Percentiles rank a stretch among this genome's conserved stretches.
phyloP scores from a whole-genome alignment of 257 asterid species.

The Petunia axillaris region DNA sequence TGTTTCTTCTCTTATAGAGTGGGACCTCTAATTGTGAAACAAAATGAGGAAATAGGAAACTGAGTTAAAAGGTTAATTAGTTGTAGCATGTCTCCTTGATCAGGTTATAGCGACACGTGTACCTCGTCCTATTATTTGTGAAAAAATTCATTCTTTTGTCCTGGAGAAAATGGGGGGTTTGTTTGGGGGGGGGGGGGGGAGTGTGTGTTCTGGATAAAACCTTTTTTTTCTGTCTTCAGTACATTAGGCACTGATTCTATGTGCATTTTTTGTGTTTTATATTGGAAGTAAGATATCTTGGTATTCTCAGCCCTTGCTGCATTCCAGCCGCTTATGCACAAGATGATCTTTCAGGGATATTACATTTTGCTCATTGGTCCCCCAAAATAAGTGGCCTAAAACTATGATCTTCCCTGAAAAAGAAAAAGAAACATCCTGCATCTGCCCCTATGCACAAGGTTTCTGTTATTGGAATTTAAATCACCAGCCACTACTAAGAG shows the following conservation, averaged over 20 bases:
- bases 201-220: background rate
- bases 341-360: background rate
- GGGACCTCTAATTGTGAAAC: background rate
- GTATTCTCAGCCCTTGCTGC: background rate
- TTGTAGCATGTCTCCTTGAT: background rate
- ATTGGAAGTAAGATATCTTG: background rate
- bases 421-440: background rate
- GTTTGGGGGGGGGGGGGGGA: background rate
- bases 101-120: background rate
- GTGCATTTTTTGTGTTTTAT: background rate
- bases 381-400: background rate
- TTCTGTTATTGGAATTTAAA: slow-evolving; percentile 2
- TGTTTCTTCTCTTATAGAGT: background rate
- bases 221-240: background rate
- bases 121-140: background rate
- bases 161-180: background rate
- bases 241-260: background rate
- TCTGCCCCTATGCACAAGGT: background rate
- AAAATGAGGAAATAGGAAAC: background rate
- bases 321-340: background rate
- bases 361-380: too few species aligned
- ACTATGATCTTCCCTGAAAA: background rate
- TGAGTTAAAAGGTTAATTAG: background rate
- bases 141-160: background rate
- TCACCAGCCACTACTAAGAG: background rate